Conservation (phyloP, 345 rosid genomes). For the Salix caprea region DNA sequence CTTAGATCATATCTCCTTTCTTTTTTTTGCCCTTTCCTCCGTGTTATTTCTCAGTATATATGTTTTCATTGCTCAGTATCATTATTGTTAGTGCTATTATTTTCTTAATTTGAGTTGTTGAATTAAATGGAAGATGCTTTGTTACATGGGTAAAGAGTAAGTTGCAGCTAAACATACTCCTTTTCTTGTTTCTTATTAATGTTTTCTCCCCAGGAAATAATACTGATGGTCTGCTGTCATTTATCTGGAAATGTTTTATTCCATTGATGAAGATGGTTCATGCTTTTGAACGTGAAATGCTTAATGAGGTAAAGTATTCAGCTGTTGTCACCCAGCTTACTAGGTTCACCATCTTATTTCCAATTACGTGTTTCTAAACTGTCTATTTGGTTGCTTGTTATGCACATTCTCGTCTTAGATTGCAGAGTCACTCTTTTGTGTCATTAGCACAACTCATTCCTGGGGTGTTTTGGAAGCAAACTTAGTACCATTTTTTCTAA, state of each 20-base stretch:
- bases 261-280: slow-evolving; percentile 61
- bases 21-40: not conserved
- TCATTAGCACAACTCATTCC: slow-evolving; percentile 47
- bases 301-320: slow-evolving; percentile 55
- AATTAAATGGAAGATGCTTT: slow-evolving; percentile 3
- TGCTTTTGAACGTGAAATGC: slow-evolving; percentile 56
- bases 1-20: not conserved
- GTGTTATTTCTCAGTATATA: not conserved
- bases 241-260: slow-evolving; percentile 64
- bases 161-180: not conserved
- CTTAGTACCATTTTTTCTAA: slow-evolving; percentile 69
- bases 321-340: not conserved
- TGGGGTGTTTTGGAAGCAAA: slow-evolving; percentile 56
- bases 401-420: slow-evolving; percentile 43
- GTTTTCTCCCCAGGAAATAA: slow-evolving; percentile 32
- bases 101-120: not conserved
- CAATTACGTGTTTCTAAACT: slow-evolving; percentile 15
- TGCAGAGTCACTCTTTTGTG: slow-evolving; percentile 55
- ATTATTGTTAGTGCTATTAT: not conserved
- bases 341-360: not conserved
- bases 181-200: slow-evolving; percentile 2
- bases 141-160: not conserved
- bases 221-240: slow-evolving; percentile 44
- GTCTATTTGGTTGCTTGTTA: slow-evolving; percentile 7
- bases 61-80: not conserved